These are phyloP conservation scores for Flaveria brownii DNA, from an alignment of 129 eudicot species.

Conservation along the genomic window DNA sequence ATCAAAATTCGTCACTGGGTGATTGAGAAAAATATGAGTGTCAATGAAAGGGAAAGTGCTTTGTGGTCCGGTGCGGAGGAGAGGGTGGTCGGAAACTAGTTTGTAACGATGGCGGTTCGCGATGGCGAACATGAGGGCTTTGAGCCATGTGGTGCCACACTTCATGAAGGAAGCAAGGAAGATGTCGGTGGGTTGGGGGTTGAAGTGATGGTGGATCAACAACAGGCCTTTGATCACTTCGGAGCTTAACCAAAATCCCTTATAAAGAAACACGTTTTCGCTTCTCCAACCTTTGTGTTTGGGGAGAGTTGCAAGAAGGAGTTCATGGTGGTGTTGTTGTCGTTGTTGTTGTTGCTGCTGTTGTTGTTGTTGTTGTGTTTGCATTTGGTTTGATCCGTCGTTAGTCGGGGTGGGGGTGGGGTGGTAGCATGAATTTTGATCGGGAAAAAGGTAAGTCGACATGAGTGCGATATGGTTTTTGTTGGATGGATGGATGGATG, in stretches of 20 bases:
- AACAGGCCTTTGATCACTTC: slow-evolving; percentile 23
- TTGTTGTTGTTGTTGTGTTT: background rate
- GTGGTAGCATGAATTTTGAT: slow-evolving; percentile 15
- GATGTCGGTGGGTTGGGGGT: slow-evolving; percentile 46
- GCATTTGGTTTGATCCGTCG: background rate
- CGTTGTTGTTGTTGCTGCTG: background rate
- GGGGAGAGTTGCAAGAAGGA: slow-evolving; percentile 25
- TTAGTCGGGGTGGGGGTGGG: background rate
- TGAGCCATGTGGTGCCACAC: slow-evolving; percentile 68
- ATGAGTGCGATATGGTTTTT: background rate
- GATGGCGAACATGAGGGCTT: slow-evolving; percentile 45
- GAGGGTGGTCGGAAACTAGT: slow-evolving; percentile 36
- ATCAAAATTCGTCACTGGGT: background rate
- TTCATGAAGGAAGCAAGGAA: slow-evolving; percentile 47
- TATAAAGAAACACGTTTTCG: slow-evolving; percentile 28
- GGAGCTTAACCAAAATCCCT: slow-evolving; percentile 43
- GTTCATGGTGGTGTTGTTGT: background rate
- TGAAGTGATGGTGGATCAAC: slow-evolving; percentile 35
- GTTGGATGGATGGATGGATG: background rate
- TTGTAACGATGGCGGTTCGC: slow-evolving; percentile 35
- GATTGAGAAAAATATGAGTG: slow-evolving; percentile 26
- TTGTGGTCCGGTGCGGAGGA: slow-evolving; percentile 47
- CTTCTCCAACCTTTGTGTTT: slow-evolving; percentile 47
- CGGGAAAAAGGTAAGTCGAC: slow-evolving; percentile 26
- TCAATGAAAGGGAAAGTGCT: slow-evolving; percentile 38